A percentile compares a stretch with the other conserved stretches of the same genome.
Conservation (phyloP, 352 stramenopile genomes). For the Phytophthora europaea region DNA sequence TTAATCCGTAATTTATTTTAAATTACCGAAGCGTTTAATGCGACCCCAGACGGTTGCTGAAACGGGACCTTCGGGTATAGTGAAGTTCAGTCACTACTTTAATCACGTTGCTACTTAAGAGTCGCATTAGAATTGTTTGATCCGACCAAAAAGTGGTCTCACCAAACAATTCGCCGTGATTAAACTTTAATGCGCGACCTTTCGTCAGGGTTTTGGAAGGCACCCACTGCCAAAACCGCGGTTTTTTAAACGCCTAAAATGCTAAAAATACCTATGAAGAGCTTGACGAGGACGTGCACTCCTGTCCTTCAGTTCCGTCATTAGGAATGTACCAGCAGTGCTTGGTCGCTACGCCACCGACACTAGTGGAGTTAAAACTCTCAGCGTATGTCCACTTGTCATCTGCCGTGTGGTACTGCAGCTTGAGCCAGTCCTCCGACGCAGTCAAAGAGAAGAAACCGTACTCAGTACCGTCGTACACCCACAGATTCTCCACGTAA, state of each 20-base stretch:
- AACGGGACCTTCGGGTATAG: no score
- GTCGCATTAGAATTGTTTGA: no score
- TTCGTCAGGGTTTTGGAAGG: no score
- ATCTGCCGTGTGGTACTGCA: constrained; percentile 77
- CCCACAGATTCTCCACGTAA: constrained; percentile 71
- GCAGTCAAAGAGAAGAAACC: constrained; percentile 70
- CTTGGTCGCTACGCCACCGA: constrained; percentile 59
- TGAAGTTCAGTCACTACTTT: no score
- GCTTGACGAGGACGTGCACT: constrained; percentile 33
- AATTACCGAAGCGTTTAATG: no score
- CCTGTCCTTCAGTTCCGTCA: constrained; percentile 44
- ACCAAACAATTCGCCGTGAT: no score
- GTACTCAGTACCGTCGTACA: constrained; percentile 66
- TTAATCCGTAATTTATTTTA: no score
- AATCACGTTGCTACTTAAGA: no score
- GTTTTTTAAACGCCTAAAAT: neutral
- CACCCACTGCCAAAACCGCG: no score
- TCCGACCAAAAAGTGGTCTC: no score
- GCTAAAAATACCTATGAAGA: constrained; percentile 30
- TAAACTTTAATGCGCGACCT: no score
- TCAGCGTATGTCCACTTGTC: constrained; percentile 62
- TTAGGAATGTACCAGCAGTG: constrained; percentile 80
- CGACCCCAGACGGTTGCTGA: no score
- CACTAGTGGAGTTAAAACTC: constrained; percentile 51
- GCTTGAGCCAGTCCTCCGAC: constrained; percentile 68